Percentiles rank a stretch among this genome's conserved stretches.
Conservation (phyloP, 75 land plant species). For the Adiantum capillusveneris region DNA sequence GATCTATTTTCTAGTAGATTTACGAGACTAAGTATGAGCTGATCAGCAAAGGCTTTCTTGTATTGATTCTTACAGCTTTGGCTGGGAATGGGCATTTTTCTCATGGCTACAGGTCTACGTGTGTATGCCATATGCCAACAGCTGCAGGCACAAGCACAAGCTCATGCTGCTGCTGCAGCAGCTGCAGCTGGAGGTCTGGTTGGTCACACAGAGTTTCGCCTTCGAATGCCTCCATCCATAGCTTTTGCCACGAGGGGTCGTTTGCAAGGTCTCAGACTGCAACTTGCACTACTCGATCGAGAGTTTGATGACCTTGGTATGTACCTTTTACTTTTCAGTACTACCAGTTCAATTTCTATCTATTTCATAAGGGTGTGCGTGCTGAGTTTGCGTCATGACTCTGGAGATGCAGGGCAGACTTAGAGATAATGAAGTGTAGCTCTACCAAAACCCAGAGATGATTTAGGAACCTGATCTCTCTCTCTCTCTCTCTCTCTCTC, state of each 20-base stretch:
- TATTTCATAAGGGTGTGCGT: too few relatives aligned
- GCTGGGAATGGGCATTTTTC: slow-evolving; percentile 85
- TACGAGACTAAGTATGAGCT: too few relatives aligned
- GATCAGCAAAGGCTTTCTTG: too few relatives aligned
- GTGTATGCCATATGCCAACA: slow-evolving; percentile 96
- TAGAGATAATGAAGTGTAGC: too few relatives aligned
- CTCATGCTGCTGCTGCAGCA: slow-evolving; percentile 54
- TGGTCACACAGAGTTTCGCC: slow-evolving; percentile 78
- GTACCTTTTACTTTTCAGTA: too few relatives aligned
- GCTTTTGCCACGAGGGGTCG: slow-evolving; percentile 83
- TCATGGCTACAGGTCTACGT: slow-evolving; percentile 82
- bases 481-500: too few relatives aligned
- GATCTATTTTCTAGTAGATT: too few relatives aligned
- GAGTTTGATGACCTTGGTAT: slow-evolving; percentile 96
- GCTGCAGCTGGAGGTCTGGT: slow-evolving; percentile 68
- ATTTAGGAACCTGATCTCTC: too few relatives aligned
- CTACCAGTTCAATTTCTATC: too few relatives aligned
- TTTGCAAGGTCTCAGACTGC: slow-evolving; percentile 78
- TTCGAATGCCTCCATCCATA: slow-evolving; percentile 81
- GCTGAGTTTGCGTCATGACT: too few relatives aligned
- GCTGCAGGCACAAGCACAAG: slow-evolving; percentile 87
- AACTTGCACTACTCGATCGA: slow-evolving; percentile 92
- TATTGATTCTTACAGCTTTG: slow-evolving; percentile 51
- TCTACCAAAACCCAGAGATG: too few relatives aligned
- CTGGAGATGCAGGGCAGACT: too few relatives aligned